phyloP scores from a whole-genome alignment of 2,329 filamentous ascomycete genomes.

The Tolypocladium tropicale region DNA sequence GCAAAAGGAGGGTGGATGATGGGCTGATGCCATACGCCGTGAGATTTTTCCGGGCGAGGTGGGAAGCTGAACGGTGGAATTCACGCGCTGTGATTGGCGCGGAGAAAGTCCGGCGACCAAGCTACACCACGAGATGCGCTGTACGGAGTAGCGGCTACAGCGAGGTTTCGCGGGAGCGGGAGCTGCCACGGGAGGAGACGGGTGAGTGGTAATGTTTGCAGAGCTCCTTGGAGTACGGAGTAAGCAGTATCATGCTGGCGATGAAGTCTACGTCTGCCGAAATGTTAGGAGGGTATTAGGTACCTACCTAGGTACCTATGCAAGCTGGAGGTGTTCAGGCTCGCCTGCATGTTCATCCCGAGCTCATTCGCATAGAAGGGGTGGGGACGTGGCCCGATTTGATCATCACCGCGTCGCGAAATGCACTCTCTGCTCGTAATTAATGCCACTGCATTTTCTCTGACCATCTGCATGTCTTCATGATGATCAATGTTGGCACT shows the following conservation, averaged over 20 bases:
- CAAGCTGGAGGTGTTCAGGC: too few species aligned
- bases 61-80: slow-evolving; percentile 14
- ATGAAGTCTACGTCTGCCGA: not conserved
- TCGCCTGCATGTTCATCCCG: not conserved
- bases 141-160: not conserved
- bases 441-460: not conserved
- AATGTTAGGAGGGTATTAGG: too few species aligned
- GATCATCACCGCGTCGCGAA: too few species aligned
- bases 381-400: too few species aligned
- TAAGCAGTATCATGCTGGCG: not conserved
- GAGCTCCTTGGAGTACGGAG: too few species aligned
- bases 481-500: not conserved
- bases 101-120: slow-evolving; percentile 23
- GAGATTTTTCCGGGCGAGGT: slow-evolving; percentile 23
- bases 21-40: slow-evolving; percentile 10
- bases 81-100: slow-evolving; percentile 22
- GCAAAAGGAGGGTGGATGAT: not conserved
- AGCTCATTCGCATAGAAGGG: not conserved
- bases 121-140: not conserved
- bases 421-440: too few species aligned
- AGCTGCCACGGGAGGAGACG: not conserved
- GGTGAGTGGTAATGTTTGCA: not conserved
- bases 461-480: not conserved
- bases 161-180: not conserved
- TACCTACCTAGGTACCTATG: too few species aligned